Conservation (phyloP, 1,284 basidiomycete genomes). For the Papiliotrema laurentii region DNA sequence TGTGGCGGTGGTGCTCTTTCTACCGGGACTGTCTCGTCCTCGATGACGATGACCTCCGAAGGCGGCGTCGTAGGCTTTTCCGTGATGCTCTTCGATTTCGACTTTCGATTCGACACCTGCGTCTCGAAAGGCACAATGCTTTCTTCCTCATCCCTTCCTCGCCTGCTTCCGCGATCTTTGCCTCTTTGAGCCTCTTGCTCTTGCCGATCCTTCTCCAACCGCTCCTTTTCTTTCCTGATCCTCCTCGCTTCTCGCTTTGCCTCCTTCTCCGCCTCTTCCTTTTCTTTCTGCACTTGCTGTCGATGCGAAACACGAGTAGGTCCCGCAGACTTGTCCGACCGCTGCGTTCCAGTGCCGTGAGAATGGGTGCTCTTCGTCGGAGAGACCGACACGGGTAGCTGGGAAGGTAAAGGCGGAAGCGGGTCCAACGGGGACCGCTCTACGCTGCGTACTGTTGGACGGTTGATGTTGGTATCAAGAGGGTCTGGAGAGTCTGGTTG, state of each 20-base stretch:
- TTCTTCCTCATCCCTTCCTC: background rate
- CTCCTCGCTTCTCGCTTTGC: constrained; percentile 4
- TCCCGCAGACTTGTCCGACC: background rate
- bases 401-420: background rate
- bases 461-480: constrained; percentile 1
- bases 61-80: too few species aligned
- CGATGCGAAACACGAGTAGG: constrained; percentile 10
- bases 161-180: background rate
- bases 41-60: constrained; percentile 3
- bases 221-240: constrained; percentile 5
- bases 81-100: too few species aligned
- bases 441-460: background rate
- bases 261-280: constrained; percentile 17
- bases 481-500: constrained; percentile 8
- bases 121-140: background rate
- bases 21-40: constrained; percentile 11
- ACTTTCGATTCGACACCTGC: too few species aligned
- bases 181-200: background rate
- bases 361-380: background rate
- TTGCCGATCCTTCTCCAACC: constrained; percentile 9
- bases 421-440: background rate
- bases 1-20: background rate
- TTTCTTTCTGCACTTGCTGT: constrained; percentile 16
- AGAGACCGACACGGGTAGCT: background rate
- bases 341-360: background rate